Evolutionary conservation across 768 basidiomycete species (phyloP).

Genomic region (Pulveroboletus sp.): DNA sequence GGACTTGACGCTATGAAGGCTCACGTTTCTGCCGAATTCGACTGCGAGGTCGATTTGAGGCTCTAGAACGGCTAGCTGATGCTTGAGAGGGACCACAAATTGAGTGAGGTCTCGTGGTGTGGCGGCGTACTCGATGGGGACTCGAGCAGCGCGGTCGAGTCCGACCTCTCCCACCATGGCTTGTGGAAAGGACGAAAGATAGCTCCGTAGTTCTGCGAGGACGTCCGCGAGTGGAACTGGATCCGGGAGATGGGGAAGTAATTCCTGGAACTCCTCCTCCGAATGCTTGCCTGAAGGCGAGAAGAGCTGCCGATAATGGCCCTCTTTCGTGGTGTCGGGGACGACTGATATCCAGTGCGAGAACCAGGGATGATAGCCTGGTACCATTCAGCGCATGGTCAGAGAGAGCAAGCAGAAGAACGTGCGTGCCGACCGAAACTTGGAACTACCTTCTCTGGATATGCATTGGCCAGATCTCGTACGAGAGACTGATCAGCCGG

Average conservation of each 20-base stretch:
- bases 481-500: constrained; percentile 69
- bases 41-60: constrained; percentile 84
- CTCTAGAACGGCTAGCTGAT: constrained; percentile 78
- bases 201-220: constrained; percentile 51
- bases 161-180: constrained; percentile 95
- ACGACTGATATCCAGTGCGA: constrained; percentile 64
- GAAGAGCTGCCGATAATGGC: constrained; percentile 75
- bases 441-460: constrained; percentile 71
- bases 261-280: constrained; percentile 43
- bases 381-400: constrained; percentile 1
- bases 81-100: constrained; percentile 73
- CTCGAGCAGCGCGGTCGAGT: constrained; percentile 73
- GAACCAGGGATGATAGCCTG: constrained; percentile 96
- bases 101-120: constrained; percentile 58
- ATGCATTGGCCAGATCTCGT: constrained; percentile 51
- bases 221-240: constrained; percentile 61
- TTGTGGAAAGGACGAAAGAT: constrained; percentile 56
- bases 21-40: constrained; percentile 70
- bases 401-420: constrained; percentile 11
- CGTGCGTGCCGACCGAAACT: constrained; percentile 68
- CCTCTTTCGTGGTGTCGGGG: constrained; percentile 46
- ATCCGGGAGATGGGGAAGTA: constrained; percentile 67
- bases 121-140: constrained; percentile 55
- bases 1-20: constrained; percentile 83
- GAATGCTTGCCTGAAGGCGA: constrained; percentile 34